Percentiles rank a stretch among this genome's conserved stretches.
Conservation (phyloP, 495 filamentous ascomycete species). For the Hyaloscypha finlandica region DNA sequence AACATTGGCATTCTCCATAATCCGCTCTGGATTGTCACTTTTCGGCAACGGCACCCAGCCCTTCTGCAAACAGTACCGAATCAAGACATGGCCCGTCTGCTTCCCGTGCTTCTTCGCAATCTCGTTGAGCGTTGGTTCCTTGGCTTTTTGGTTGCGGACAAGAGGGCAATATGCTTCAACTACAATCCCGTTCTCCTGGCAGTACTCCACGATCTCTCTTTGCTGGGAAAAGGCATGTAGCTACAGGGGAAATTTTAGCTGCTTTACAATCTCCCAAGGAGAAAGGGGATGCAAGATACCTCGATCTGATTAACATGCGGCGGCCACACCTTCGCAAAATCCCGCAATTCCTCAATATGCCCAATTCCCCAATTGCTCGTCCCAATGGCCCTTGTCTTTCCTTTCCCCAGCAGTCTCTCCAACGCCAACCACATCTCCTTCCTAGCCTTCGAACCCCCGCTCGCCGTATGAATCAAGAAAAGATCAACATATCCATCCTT, state of each 20-base stretch:
- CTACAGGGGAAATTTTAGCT: conserved; percentile 45
- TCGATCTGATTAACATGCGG: conserved; percentile 66
- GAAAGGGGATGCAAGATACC: conserved; percentile 18
- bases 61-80: conserved; percentile 52
- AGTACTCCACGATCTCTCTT: conserved; percentile 75
- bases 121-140: conserved; percentile 41
- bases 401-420: conserved; percentile 48
- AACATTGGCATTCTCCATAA: conserved; percentile 62
- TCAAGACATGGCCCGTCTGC: conserved; percentile 49
- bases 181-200: conserved; percentile 57
- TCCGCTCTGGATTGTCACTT: conserved; percentile 58
- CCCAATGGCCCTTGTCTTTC: conserved; percentile 71
- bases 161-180: conserved; percentile 63
- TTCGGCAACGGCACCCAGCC: conserved; percentile 60
- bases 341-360: conserved; percentile 46
- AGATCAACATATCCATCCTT: conserved; percentile 75
- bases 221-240: conserved; percentile 50
- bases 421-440: conserved; percentile 45
- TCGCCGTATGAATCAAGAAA: conserved; percentile 58
- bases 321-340: conserved; percentile 37
- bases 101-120: conserved; percentile 48
- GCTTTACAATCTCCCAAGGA: no score
- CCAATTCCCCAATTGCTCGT: conserved; percentile 57
- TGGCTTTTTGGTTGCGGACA: conserved; percentile 62
- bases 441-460: not conserved